A percentile compares a stretch with the other conserved stretches of the same genome.
These are phyloP conservation scores for Zoysia pacifica DNA, from an alignment of 176 grass and related monocot species.

Conservation along the genomic window DNA sequence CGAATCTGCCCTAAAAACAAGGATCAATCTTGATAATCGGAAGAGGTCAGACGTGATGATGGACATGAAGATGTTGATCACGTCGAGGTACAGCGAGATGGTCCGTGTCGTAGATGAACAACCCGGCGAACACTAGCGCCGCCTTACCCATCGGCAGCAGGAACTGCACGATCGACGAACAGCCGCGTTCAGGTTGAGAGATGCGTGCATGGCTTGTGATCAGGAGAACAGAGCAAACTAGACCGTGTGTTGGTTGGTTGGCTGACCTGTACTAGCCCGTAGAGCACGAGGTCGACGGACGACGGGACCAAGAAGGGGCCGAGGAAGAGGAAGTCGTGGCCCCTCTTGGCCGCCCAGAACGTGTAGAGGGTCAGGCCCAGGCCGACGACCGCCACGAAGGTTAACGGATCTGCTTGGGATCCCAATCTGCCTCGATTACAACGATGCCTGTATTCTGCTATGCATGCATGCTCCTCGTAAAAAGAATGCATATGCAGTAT, in stretches of 20 bases:
- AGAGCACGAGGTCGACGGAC: slow-evolving; percentile 47
- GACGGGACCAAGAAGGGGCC: slow-evolving; percentile 57
- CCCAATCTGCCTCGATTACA: slow-evolving; percentile 48
- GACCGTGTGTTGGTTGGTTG: neutral
- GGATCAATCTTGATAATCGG: slow-evolving; percentile 29
- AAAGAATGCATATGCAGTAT: too few relatives aligned
- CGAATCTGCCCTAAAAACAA: too few relatives aligned
- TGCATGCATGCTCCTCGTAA: too few relatives aligned
- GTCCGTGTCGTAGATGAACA: slow-evolving; percentile 70
- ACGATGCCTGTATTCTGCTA: slow-evolving; percentile 31
- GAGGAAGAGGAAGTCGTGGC: slow-evolving; percentile 72
- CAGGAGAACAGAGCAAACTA: neutral
- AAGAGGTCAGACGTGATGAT: slow-evolving; percentile 41
- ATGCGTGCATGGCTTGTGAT: neutral
- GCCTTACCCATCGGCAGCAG: slow-evolving; percentile 64
- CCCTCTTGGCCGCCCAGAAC: slow-evolving; percentile 92
- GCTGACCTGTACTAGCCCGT: slow-evolving; percentile 55
- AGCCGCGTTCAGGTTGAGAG: neutral
- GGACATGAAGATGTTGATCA: slow-evolving; percentile 64
- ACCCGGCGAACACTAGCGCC: slow-evolving; percentile 59
- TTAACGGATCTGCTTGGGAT: slow-evolving; percentile 24
- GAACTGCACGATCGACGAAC: slow-evolving; percentile 37
- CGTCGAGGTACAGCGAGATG: slow-evolving; percentile 63
- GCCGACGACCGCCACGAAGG: slow-evolving; percentile 36
- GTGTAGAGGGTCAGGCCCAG: slow-evolving; percentile 64